phyloP scores from a whole-genome alignment of 169 alveolate genomes.

The Cryptosporidium ryanae region DNA sequence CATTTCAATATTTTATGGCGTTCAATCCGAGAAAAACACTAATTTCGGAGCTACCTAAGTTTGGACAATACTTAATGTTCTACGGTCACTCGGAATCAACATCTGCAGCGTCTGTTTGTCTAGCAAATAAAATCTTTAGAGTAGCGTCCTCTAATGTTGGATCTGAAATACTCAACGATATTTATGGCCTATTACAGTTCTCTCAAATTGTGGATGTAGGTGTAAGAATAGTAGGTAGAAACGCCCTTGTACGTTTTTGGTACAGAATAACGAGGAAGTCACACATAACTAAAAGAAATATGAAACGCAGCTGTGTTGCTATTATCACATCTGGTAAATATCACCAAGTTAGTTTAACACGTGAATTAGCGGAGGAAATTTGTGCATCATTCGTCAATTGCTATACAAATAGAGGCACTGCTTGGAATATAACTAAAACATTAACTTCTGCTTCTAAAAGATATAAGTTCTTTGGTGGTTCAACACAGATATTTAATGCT shows the following conservation, averaged over 20 bases:
- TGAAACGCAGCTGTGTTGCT: conserved; percentile 47
- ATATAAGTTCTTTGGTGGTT: conserved; percentile 61
- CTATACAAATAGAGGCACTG: conserved; percentile 40
- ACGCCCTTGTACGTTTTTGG: conserved; percentile 35
- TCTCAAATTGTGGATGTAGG: conserved; percentile 54
- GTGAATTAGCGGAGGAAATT: conserved; percentile 30
- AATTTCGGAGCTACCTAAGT: conserved; percentile 19
- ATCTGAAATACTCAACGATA: conserved; percentile 31
- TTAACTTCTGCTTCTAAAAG: conserved; percentile 31
- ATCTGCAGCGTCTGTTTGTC: conserved; percentile 71
- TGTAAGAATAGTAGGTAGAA: conserved; percentile 39
- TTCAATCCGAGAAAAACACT: conserved; percentile 39
- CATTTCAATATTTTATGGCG: conserved; percentile 49
- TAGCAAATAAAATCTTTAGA: conserved; percentile 11
- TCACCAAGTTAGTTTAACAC: conserved; percentile 30
- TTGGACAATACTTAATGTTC: conserved; percentile 54
- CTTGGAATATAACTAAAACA: conserved; percentile 31
- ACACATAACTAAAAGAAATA: conserved; percentile 23
- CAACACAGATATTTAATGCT: conserved; percentile 58
- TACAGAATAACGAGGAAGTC: conserved; percentile 25
- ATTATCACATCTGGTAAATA: conserved; percentile 63
- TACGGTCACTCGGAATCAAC: conserved; percentile 70
- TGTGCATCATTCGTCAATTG: conserved; percentile 49
- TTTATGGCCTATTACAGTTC: conserved; percentile 52
- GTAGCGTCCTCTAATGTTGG: conserved; percentile 1